Evolutionary conservation across 441 rosid genomes (phyloP), one percentile per base, ranked within the genome.

Genomic region (Euphorbia schlechtendalii): DNA sequence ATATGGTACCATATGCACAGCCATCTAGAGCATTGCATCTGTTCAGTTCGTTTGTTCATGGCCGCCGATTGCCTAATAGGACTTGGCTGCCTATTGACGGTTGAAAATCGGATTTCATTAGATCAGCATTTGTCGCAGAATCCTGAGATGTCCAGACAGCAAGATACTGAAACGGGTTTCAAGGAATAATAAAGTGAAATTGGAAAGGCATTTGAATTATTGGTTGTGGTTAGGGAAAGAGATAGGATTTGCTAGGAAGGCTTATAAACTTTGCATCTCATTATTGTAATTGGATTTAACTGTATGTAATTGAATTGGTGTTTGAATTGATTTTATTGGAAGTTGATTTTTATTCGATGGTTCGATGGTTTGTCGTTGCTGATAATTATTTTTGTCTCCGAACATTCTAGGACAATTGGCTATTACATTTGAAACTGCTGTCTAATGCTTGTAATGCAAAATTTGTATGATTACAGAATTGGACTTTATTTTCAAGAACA

Each of bases 1-100:
- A 89, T 77, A 89, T 89, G 98, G 96, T 89, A 52, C 90, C 98
- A 0, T 87, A 80, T 66, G 82, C 96, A 12, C 95, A 92, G 72
- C 94, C 96, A 54, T 85, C 94, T 62, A 82, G 94, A 77, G 86
- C 96, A 41, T 69, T 90, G 81, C 97, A 88, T 79, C 75, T 90
- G 67, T 90, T 90, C 77, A 82, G 81, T 54, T 81, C 85, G 30
- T 90, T 90, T 61, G 81, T 86, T n/a, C 79, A 59, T 3, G 89
- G 90, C 60, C 76, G 81, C 66, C 81, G 89, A 72, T 70, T 90
- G 73, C 97, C 90, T 0, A 83, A 77, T 48, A 80, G 71, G 40
- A 79, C 96, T 0, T 82, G 40, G 15, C 69, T 79, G 45, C 63
- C 86, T 0, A 71, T 83, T 2, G 68, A 76, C 4, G 76, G 69